These are phyloP conservation scores for Debaryomyces psychrophilus DNA, from an alignment of 1,139 yeast species.

Conservation along the genomic window DNA sequence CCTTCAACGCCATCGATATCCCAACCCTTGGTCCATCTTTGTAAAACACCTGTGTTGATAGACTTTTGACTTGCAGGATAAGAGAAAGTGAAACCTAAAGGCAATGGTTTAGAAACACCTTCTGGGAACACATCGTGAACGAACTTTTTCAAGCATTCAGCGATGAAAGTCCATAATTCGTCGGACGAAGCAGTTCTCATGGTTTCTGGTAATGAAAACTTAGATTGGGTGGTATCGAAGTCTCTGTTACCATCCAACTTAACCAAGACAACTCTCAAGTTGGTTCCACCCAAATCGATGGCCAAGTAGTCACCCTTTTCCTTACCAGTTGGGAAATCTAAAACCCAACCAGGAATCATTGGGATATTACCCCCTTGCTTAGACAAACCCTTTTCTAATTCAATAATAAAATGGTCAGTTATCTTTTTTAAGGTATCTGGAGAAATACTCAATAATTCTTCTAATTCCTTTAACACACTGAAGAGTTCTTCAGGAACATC, in stretches of 20 bases:
- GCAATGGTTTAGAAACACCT: conserved; percentile 58
- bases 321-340: conserved; percentile 88
- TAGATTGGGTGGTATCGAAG: conserved; percentile 82
- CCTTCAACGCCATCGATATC: conserved; percentile 95
- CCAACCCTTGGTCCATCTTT: conserved; percentile 98
- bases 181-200: conserved; percentile 82
- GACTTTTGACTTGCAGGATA: conserved; percentile 87
- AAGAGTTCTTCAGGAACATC: conserved; percentile 70
- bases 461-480: conserved; percentile 60
- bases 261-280: conserved; percentile 86
- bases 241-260: conserved; percentile 75
- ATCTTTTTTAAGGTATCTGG: conserved; percentile 63
- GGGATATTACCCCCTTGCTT: conserved; percentile 84
- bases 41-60: conserved; percentile 83
- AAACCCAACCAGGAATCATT: conserved; percentile 96
- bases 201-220: conserved; percentile 70
- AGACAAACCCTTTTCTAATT: conserved; percentile 79
- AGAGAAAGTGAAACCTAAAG: conserved; percentile 94
- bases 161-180: conserved; percentile 83
- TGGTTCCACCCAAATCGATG: conserved; percentile 94
- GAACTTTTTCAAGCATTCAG: conserved; percentile 70
- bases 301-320: conserved; percentile 91
- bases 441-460: conserved; percentile 64
- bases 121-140: conserved; percentile 63
- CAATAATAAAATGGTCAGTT: conserved; percentile 62